Conservation (phyloP, 83 land plant species). For the Picea mariana region DNA sequence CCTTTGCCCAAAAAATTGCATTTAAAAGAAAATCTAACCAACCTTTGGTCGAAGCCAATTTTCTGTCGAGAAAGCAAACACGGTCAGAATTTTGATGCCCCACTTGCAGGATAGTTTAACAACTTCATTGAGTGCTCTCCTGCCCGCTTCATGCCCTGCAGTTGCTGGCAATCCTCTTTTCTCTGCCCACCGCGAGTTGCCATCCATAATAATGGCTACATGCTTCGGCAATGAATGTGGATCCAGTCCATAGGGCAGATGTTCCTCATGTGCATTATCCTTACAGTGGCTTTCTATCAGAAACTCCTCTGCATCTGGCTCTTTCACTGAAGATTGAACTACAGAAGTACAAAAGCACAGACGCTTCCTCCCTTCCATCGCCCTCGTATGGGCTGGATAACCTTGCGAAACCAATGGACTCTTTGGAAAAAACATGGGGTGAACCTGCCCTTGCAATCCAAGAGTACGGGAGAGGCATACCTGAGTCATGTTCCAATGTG, state of each 20-base stretch:
- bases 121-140: slow-evolving; percentile 28
- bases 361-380: neutral
- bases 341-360: neutral
- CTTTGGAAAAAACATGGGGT: neutral
- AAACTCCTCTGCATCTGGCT: neutral
- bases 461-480: neutral
- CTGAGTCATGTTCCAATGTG: neutral
- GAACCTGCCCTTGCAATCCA: slow-evolving; percentile 3
- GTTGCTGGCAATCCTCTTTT: slow-evolving; percentile 35
- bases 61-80: slow-evolving; percentile 75
- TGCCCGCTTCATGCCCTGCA: slow-evolving; percentile 46
- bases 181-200: slow-evolving; percentile 77
- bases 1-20: too few species aligned
- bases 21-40: neutral
- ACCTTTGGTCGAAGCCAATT: slow-evolving; percentile 80
- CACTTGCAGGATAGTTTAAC: slow-evolving; percentile 46
- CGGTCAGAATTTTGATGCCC: slow-evolving; percentile 69
- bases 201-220: slow-evolving; percentile 89
- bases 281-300: neutral
- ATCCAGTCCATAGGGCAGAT: slow-evolving; percentile 41
- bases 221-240: slow-evolving; percentile 54
- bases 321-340: neutral
- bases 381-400: neutral
- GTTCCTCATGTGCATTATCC: slow-evolving; percentile 7
- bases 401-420: neutral